These are phyloP conservation scores for Yamadazyma tumulicola DNA, from an alignment of 805 yeast species.

Conservation along the genomic window DNA sequence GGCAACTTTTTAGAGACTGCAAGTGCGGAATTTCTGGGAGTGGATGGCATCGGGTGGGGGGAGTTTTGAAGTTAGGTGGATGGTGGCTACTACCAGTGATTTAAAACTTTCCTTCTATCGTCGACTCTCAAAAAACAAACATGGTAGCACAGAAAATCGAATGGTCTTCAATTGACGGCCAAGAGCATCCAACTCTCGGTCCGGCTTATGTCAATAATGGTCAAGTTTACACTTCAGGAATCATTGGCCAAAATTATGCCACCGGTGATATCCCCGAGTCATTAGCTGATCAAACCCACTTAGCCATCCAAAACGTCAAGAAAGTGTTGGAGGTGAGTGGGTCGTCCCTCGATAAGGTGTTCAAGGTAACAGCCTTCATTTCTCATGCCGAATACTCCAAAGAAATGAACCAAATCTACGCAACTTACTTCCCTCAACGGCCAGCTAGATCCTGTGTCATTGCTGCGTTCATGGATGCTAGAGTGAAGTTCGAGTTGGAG, in stretches of 20 bases:
- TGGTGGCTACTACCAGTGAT: no score
- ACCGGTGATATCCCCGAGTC: slow-evolving; percentile 41
- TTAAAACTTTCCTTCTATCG: no score
- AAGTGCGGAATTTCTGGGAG: no score
- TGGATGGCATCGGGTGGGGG: no score
- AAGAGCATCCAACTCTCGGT: slow-evolving; percentile 28
- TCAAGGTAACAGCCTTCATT: slow-evolving; percentile 50
- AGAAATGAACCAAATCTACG: slow-evolving; percentile 44
- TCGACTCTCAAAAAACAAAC: no score
- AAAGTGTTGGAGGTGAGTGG: slow-evolving; percentile 43
- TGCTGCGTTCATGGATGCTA: slow-evolving; percentile 48
- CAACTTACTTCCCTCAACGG: slow-evolving; percentile 40
- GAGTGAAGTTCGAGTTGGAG: slow-evolving; percentile 51
- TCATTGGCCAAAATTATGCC: slow-evolving; percentile 38
- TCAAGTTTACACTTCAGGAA: slow-evolving; percentile 47
- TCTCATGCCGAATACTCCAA: slow-evolving; percentile 40
- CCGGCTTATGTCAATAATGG: slow-evolving; percentile 27
- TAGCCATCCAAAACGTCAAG: slow-evolving; percentile 43
- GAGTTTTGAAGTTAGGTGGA: no score
- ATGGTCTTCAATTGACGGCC: slow-evolving; percentile 27
- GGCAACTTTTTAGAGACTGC: no score
- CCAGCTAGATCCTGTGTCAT: slow-evolving; percentile 56
- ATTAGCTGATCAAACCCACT: slow-evolving; percentile 43
- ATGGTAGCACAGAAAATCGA: slow-evolving; percentile 19
- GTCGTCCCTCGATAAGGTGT: slow-evolving; percentile 41